Conservation (phyloP, 208 protist genomes). For the Leishmania amazonensis region DNA sequence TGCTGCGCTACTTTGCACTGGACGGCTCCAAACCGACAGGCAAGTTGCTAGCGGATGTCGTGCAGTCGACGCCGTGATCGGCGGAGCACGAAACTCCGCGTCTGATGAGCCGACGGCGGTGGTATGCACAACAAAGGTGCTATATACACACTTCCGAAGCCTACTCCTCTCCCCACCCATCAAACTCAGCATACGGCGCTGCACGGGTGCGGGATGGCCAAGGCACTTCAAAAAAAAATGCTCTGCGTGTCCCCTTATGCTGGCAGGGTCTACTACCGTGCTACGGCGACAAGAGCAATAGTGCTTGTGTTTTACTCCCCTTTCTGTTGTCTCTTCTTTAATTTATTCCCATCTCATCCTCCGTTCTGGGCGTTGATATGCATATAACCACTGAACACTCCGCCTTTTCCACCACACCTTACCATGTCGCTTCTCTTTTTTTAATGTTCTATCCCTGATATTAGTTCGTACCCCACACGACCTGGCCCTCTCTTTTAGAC, state of each 20-base stretch:
- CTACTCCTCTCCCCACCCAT: background rate
- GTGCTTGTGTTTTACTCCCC: background rate
- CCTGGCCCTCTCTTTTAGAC: background rate
- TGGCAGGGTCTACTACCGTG: background rate
- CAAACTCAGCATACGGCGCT: background rate
- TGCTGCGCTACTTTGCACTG: constrained; percentile 40
- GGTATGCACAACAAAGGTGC: background rate
- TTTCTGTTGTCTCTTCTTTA: background rate
- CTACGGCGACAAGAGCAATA: background rate
- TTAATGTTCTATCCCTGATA: background rate
- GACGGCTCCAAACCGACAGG: constrained; percentile 5
- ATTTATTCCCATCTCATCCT: background rate
- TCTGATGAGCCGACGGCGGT: background rate
- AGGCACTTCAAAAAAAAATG: background rate
- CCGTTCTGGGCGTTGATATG: no score
- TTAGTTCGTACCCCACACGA: background rate
- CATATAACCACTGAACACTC: background rate
- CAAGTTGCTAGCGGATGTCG: constrained; percentile 10
- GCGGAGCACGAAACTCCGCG: no score
- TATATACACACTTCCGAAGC: background rate
- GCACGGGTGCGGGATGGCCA: background rate
- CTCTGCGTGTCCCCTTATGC: background rate
- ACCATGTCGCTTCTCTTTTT: background rate
- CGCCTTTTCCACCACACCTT: background rate
- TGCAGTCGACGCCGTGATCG: background rate